Evolutionary conservation across 805 yeast genomes (phyloP), one percentile per base, ranked within the genome.

Genomic region (Helenozyma rhizophorensis): DNA sequence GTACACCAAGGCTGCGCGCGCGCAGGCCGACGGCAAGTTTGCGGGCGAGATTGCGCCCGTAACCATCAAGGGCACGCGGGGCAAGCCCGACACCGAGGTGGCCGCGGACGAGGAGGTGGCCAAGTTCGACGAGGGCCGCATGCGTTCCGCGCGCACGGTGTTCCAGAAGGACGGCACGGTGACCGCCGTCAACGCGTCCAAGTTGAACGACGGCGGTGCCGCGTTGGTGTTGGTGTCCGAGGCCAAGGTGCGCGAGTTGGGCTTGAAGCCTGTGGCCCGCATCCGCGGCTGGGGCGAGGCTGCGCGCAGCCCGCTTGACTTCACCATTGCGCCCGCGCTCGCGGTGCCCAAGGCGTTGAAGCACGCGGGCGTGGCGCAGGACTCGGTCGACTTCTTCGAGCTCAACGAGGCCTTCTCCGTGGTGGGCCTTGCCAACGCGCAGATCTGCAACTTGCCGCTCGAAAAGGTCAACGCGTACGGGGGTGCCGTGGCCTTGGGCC

Each of bases 221-320:
- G 97, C 97, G 30, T 77, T 93, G 23, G 70, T 93, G 27, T 73
- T 93, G 47, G 93, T 87, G 32, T 83, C 95, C 38, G 97, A 78
- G 57, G 68, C 68, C 43, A 88, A 89, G 70, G 72, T 89, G 51
- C 77, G 78, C 59, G 96, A 89, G 72, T 76, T 88, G 50, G 82
- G 83, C 28, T 69, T 93, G 56, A 87, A 71, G 58, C 98, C 99
- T 44, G 59, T 93, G 42, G 97, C 96, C 40, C 78, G 79, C 61
- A 81, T 93, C 51, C 58, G 75, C 33, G 95, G 96, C 40, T 90
- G 96, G 95, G 98, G 95, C 65, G 99, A 93, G 60, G 97, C 97
- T 53, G 98, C 95, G 36, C 89, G 87, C 60, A 78, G 79, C 27
- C 98, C 99, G 46, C 75, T 83, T 50, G 94, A 89, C 67, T 93